A percentile compares a stretch with the other conserved stretches of the same genome.
These are phyloP conservation scores for Paraphoma chrysanthemicola DNA, from an alignment of 2,329 filamentous ascomycete genomes.

Conservation along the genomic window DNA sequence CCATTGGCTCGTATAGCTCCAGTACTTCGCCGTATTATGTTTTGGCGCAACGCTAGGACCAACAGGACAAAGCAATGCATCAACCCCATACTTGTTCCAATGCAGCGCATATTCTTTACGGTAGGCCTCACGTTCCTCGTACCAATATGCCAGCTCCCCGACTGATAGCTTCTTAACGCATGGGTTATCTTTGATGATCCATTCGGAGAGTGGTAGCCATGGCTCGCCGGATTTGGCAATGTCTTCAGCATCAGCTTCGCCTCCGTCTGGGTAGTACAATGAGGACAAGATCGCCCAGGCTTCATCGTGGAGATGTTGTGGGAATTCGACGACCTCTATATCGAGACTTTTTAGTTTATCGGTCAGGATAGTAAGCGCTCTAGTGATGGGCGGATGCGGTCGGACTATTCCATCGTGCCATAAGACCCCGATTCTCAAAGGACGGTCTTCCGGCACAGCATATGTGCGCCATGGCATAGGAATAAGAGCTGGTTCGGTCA, in stretches of 20 bases:
- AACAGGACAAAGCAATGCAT: slow-evolving; percentile 68
- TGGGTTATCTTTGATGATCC: slow-evolving; percentile 64
- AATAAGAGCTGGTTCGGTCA: slow-evolving; percentile 63
- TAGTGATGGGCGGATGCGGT: slow-evolving; percentile 70
- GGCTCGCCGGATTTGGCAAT: slow-evolving; percentile 65
- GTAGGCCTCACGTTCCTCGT: slow-evolving; percentile 53
- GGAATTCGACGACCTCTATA: slow-evolving; percentile 61
- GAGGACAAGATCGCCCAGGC: slow-evolving; percentile 56
- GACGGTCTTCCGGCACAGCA: slow-evolving; percentile 20
- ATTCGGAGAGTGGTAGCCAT: slow-evolving; percentile 63
- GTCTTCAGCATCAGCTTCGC: slow-evolving; percentile 58
- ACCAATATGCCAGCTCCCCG: slow-evolving; percentile 53
- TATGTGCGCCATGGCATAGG: slow-evolving; percentile 63
- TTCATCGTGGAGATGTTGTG: slow-evolving; percentile 57
- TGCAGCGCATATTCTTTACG: slow-evolving; percentile 53
- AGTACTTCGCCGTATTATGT: slow-evolving; percentile 63
- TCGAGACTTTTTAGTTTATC: slow-evolving; percentile 54
- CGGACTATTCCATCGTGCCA: slow-evolving; percentile 70
- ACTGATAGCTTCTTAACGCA: slow-evolving; percentile 51
- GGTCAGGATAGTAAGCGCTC: slow-evolving; percentile 60
- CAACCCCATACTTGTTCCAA: slow-evolving; percentile 56
- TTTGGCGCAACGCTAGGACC: slow-evolving; percentile 63
- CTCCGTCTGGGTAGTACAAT: slow-evolving; percentile 64
- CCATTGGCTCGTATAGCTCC: slow-evolving; percentile 72
- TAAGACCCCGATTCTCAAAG: slow-evolving; percentile 66